Evolutionary conservation across 129 eudicot genomes (phyloP).

Genomic region (carrot (Daucus carota)): DNA sequence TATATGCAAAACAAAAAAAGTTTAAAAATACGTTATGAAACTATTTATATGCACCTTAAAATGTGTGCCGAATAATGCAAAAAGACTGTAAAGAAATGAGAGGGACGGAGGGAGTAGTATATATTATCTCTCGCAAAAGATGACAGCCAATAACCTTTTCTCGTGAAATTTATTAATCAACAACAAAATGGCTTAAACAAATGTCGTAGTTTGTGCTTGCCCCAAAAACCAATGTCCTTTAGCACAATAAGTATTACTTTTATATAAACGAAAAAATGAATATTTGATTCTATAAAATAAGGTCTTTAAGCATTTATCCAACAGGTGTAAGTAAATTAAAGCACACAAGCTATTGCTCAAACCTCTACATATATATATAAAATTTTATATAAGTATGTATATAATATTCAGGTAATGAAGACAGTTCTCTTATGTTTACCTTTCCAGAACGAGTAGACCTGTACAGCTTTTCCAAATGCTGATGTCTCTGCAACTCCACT

Average conservation of each 20-base stretch:
- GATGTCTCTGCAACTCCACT: slow-evolving; percentile 90
- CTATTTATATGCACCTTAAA: too few species aligned
- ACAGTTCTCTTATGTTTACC: slow-evolving; percentile 34
- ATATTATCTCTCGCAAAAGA: too few species aligned
- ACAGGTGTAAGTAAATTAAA: background rate
- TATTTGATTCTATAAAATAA: background rate
- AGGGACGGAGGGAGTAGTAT: too few species aligned
- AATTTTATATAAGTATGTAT: background rate
- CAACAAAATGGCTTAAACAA: background rate
- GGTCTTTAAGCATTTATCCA: background rate
- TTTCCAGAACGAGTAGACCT: slow-evolving; percentile 86
- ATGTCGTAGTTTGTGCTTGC: background rate
- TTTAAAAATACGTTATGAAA: too few species aligned
- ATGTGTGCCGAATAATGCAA: too few species aligned
- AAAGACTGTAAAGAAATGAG: too few species aligned
- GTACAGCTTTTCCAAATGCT: slow-evolving; percentile 86
- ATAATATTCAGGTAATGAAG: background rate
- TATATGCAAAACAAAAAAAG: too few species aligned
- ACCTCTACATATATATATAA: background rate
- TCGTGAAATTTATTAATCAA: background rate
- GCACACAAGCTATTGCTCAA: background rate
- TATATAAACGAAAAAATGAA: background rate
- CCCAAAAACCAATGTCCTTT: background rate
- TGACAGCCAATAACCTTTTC: background rate
- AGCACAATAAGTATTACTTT: background rate